Conservation (phyloP, 2,329 filamentous ascomycete genomes). For the Emmonsiellopsis sp. region DNA sequence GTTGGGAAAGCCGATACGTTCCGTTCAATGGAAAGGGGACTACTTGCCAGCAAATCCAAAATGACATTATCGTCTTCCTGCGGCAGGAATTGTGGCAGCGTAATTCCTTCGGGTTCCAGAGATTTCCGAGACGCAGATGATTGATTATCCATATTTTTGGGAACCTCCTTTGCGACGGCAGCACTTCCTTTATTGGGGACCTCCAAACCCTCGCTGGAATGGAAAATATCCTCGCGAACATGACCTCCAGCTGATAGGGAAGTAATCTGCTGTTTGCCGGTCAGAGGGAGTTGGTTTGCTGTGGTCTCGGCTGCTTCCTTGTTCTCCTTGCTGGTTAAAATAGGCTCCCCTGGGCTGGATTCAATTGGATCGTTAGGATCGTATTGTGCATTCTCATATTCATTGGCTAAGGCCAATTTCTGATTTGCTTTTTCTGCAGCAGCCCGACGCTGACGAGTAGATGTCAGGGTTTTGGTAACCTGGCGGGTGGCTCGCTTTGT, state of each 20-base stretch:
- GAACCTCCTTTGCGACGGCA: too few species aligned
- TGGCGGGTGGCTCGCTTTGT: background rate
- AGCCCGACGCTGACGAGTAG: constrained; percentile 6
- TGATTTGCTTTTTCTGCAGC: constrained; percentile 10
- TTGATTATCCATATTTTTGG: too few species aligned
- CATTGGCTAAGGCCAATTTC: constrained; percentile 8
- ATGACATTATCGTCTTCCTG: too few species aligned
- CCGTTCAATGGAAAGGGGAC: too few species aligned
- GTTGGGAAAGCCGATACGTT: background rate
- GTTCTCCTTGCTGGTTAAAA: background rate
- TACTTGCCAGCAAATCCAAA: too few species aligned
- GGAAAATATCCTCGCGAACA: too few species aligned
- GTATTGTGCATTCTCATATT: constrained; percentile 6
- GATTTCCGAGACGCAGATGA: too few species aligned
- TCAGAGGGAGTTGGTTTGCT: background rate
- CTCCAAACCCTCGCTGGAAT: too few species aligned
- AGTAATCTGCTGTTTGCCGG: background rate
- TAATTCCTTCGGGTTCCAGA: too few species aligned
- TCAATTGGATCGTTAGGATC: constrained; percentile 14
- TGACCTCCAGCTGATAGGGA: too few species aligned
- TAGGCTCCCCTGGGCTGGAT: constrained; percentile 5
- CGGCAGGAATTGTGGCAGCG: too few species aligned
- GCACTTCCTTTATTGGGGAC: too few species aligned
- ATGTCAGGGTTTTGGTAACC: constrained; percentile 11
- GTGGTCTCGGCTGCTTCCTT: background rate